phyloP scores from a whole-genome alignment of 2,329 filamentous ascomycete genomes.

The Nakataea oryzae region DNA sequence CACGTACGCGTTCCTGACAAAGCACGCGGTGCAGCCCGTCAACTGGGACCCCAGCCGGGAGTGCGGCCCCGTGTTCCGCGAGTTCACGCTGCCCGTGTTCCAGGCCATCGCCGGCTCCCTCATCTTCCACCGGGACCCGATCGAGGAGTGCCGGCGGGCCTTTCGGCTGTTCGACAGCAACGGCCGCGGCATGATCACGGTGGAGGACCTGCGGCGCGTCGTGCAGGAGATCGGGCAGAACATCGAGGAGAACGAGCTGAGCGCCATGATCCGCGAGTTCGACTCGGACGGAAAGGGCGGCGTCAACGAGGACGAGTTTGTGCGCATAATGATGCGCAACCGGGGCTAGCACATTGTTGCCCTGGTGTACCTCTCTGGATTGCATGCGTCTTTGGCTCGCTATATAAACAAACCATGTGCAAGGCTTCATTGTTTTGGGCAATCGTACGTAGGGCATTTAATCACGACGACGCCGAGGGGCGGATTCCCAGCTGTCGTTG shows the following conservation, averaged over 20 bases:
- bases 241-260: conserved; percentile 82
- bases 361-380: not conserved
- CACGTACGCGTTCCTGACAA: conserved; percentile 69
- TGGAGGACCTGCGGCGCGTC: conserved; percentile 79
- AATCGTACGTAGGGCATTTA: not conserved
- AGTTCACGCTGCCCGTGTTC: conserved; percentile 64
- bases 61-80: conserved; percentile 55
- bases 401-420: not conserved
- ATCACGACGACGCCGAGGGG: no score
- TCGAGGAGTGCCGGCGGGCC: conserved; percentile 83
- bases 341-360: conserved; percentile 1
- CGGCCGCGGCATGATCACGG: conserved; percentile 79
- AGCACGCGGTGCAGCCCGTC: conserved; percentile 65
- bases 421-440: not conserved
- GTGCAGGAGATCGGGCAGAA: conserved; percentile 88
- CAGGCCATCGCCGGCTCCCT: conserved; percentile 68
- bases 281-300: conserved; percentile 88
- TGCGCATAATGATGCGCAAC: conserved; percentile 45
- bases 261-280: conserved; percentile 97
- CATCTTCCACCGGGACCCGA: conserved; percentile 72
- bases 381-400: not conserved
- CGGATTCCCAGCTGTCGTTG: not conserved
- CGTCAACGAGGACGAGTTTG: conserved; percentile 59
- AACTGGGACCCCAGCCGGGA: conserved; percentile 42
- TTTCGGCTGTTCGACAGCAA: conserved; percentile 92